A percentile compares a stretch with the other conserved stretches of the same genome.
phyloP scores from a whole-genome alignment of 306 rosid species.

The Arachis stenosperma region DNA sequence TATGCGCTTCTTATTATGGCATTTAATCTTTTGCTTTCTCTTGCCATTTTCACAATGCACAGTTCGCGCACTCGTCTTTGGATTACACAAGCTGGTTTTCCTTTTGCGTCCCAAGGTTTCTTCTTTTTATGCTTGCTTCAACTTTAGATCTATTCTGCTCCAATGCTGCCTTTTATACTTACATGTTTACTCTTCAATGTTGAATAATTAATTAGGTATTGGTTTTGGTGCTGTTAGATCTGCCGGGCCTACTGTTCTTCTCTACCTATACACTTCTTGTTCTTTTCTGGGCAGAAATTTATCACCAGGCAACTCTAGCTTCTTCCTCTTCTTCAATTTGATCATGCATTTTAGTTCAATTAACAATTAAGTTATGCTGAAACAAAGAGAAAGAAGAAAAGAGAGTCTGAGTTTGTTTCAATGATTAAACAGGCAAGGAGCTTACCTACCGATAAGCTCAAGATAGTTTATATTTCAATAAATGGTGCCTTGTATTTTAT shows the following conservation, averaged over 20 bases:
- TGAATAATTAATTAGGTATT: conserved; percentile 53
- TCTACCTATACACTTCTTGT: conserved; percentile 91
- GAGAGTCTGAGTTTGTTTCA: conserved; percentile 31
- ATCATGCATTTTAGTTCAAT: too few species aligned
- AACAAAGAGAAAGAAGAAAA: background rate
- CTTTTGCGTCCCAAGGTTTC: conserved; percentile 69
- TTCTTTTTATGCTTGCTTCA: too few species aligned
- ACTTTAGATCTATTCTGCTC: too few species aligned
- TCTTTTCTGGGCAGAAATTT: conserved; percentile 97
- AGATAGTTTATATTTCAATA: conserved; percentile 66
- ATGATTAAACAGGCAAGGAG: conserved; percentile 78
- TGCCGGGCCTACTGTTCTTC: conserved; percentile 92
- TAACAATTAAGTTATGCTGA: too few species aligned
- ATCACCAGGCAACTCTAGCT: conserved; percentile 76
- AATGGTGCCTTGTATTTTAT: conserved; percentile 69
- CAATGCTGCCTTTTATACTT: conserved; percentile 34
- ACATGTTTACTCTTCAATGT: conserved; percentile 46
- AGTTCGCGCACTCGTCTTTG: conserved; percentile 93
- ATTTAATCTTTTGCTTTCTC: background rate
- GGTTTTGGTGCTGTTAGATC: conserved; percentile 64
- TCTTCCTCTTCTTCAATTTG: conserved; percentile 8
- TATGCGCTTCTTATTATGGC: background rate
- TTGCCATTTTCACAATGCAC: conserved; percentile 50
- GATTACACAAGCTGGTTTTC: conserved; percentile 77
- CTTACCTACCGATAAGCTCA: conserved; percentile 85